phyloP scores from a whole-genome alignment of 129 eudicot species.

The Chrysanthemum makinoi region DNA sequence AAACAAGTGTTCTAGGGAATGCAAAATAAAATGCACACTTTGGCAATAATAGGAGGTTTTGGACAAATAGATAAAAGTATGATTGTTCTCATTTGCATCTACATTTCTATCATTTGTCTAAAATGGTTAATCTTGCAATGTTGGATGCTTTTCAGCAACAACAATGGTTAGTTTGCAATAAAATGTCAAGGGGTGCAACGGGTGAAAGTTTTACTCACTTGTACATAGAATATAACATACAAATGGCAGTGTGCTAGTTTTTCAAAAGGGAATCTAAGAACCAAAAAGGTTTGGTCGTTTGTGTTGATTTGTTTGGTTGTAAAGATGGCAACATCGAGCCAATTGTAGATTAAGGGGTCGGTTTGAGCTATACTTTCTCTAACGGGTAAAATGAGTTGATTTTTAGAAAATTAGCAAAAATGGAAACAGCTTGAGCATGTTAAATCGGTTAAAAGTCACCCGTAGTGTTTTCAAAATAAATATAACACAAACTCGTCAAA shows the following conservation, averaged over 20 bases:
- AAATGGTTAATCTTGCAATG: background rate
- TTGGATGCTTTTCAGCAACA: background rate
- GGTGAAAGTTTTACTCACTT: constrained; percentile 8
- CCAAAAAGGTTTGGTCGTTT: too few species aligned
- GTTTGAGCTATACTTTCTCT: too few species aligned
- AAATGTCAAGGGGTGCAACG: constrained; percentile 3
- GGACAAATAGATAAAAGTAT: constrained; percentile 1
- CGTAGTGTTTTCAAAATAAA: too few species aligned
- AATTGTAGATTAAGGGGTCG: too few species aligned
- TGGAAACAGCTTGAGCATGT: background rate
- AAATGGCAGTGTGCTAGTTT: background rate
- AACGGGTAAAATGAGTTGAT: too few species aligned
- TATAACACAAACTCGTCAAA: too few species aligned
- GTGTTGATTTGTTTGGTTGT: too few species aligned
- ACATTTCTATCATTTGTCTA: constrained; percentile 12
- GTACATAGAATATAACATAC: constrained; percentile 11
- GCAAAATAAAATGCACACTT: constrained; percentile 2
- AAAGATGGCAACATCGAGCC: too few species aligned
- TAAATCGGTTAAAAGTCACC: too few species aligned
- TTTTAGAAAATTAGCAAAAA: too few species aligned
- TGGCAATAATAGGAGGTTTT: constrained; percentile 7
- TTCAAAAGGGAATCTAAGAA: background rate
- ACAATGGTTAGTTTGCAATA: constrained; percentile 1
- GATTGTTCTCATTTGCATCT: constrained; percentile 3
- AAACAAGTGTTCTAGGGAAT: background rate